Evolutionary conservation across 768 basidiomycete genomes (phyloP), one percentile per base, ranked within the genome.

Genomic region (Russula ochroleuca): DNA sequence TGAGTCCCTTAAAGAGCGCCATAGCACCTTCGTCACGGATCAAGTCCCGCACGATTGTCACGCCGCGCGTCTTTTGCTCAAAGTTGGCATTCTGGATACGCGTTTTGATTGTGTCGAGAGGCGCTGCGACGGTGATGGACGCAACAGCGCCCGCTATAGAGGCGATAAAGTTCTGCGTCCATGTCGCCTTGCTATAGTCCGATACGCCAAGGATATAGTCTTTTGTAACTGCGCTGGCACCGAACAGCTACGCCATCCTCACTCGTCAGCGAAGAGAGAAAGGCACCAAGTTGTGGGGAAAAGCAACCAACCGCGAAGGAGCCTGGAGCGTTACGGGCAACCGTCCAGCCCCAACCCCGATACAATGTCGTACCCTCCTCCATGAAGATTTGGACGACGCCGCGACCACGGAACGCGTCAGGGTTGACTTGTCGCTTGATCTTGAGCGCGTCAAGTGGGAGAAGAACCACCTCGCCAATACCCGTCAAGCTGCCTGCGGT

Each of bases 21-120:
- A 76, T 72, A 0, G 80, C 66, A 23, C 96, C 96, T 76, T 99
- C 96, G 62, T 92, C 85, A 74, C 85, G 86, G 69, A 98, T 73
- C 63, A 98, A 81, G 31, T 97, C 95, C 72, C 82, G 85, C 62
- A 98, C 77, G 51, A 98, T 90, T 0, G 85, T 86, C 67, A 88
- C 65, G 5, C 96, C 96, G 53, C 81, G 79, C 14, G 90, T 88
- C 71, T 91, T 92, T 57, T 79, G 81, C 75, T 94, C 92, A 72
- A 98, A 99, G 79, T 97, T 96, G 63, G 95, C 96, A 75, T 98
- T 97, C 74, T 99, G 96, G 65, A 99, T 97, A 31, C 95, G 91
- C 21, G 95, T 94, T 80, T 99, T 99, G 78, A 99, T 85, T 41
- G 87, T 88, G 70, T 98, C 96, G 13, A 99, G 86, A 0, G 96